These are phyloP conservation scores for Penicillium digitatum DNA, from an alignment of 2,329 filamentous ascomycete species.

Conservation along the genomic window DNA sequence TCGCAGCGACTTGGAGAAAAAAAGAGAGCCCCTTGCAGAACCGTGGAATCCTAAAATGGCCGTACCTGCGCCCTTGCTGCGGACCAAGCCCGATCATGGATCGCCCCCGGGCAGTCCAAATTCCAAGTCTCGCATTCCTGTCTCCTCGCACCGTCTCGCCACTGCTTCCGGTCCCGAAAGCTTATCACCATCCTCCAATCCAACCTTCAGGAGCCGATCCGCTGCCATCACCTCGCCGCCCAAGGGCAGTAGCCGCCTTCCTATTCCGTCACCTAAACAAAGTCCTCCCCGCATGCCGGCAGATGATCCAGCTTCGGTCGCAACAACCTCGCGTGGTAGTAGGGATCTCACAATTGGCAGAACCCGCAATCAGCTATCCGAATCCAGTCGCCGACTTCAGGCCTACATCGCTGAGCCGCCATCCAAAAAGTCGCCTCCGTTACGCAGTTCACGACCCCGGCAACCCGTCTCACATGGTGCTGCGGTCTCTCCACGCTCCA, in stretches of 20 bases:
- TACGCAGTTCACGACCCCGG: constrained; percentile 77
- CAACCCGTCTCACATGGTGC: constrained; percentile 72
- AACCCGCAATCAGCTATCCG: constrained; percentile 38
- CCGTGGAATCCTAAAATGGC: constrained; percentile 35
- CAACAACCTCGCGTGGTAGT: constrained; percentile 35
- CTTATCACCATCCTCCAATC: constrained; percentile 37
- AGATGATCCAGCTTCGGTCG: constrained; percentile 27
- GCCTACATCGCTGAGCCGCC: constrained; percentile 69
- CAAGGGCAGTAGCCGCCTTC: constrained; percentile 41
- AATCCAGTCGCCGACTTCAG: constrained; percentile 59
- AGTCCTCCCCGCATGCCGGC: constrained; percentile 26
- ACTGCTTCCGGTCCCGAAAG: constrained; percentile 41
- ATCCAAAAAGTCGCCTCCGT: constrained; percentile 70
- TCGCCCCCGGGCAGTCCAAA: constrained; percentile 29
- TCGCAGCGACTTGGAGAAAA: constrained; percentile 57
- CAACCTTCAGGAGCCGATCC: constrained; percentile 31
- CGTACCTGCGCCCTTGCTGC: constrained; percentile 28
- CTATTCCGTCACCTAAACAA: constrained; percentile 38
- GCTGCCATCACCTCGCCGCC: constrained; percentile 34
- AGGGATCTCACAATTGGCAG: constrained; percentile 32
- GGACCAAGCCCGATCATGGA: constrained; percentile 26
- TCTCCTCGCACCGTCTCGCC: constrained; percentile 40
- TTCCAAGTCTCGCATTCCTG: constrained; percentile 46
- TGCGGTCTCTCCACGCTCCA: constrained; percentile 66
- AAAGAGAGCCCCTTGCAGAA: constrained; percentile 27